phyloP scores from a whole-genome alignment of 2,329 filamentous ascomycete species.

The Trichoderma arundinaceum region DNA sequence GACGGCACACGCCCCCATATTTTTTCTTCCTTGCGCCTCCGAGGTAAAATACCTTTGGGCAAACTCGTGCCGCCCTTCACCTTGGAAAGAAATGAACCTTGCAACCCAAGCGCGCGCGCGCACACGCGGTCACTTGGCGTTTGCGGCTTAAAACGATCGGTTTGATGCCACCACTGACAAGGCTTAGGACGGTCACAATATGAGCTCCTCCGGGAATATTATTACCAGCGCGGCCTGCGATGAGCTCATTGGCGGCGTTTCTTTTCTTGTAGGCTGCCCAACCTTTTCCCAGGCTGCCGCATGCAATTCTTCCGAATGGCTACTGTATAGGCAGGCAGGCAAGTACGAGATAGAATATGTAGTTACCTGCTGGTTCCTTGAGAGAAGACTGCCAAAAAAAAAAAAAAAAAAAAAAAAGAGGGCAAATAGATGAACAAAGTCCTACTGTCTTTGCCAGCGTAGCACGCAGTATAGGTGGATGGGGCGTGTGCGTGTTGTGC shows the following conservation, averaged over 20 bases:
- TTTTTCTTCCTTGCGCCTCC: not conserved
- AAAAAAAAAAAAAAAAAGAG: too few relatives aligned
- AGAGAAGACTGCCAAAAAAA: slow-evolving; percentile 1
- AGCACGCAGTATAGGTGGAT: not conserved
- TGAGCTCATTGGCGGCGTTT: slow-evolving; percentile 24
- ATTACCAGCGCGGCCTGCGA: too few relatives aligned
- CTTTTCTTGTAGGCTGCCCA: slow-evolving; percentile 1
- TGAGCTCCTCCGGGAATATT: not conserved
- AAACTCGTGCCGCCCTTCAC: too few relatives aligned
- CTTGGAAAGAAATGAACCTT: slow-evolving; percentile 10
- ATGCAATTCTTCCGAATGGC: not conserved
- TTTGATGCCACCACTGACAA: slow-evolving; percentile 4
- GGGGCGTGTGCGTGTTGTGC: not conserved
- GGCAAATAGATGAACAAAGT: slow-evolving; percentile 4
- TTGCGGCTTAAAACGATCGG: slow-evolving; percentile 13
- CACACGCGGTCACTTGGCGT: slow-evolving; percentile 10
- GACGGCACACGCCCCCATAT: not conserved
- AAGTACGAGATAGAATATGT: too few relatives aligned
- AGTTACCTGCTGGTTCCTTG: not conserved
- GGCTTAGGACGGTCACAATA: slow-evolving; percentile 12
- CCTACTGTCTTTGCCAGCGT: not conserved
- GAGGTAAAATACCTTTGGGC: slow-evolving; percentile 6
- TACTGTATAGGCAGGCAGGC: not conserved
- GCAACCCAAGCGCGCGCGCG: too few relatives aligned
- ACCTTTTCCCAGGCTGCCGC: not conserved